Base-by-base conservation (phyloP, 2,329 filamentous ascomycete species). In the Raffaelea deltoideospora region DNA sequence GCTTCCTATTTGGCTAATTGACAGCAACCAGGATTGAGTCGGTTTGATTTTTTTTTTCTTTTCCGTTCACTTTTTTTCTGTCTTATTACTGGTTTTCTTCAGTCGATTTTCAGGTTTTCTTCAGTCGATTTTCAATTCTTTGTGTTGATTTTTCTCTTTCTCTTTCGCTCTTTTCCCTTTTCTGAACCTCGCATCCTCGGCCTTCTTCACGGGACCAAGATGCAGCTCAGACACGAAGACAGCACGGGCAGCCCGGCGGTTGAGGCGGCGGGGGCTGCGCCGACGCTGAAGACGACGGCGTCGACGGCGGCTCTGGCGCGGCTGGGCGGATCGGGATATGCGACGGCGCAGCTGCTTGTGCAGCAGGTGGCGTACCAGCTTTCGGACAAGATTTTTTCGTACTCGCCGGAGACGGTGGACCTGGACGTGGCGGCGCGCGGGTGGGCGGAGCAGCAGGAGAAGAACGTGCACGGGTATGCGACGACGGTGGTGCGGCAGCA, bases 361-460 rank as follows among this genome's bases (percentile, higher is more conserved):
- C 90, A 98, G 64, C 90, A 98, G 61, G 80, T 96, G 45, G 85
- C 88, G 42, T 98, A 94, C 63, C 74, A 83, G 45, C 70, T 98
- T 43, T 96, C 88, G 39, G 87, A 96, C 67, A 94, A 93, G 68
- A 77, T 96, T 61, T 98, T 94, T 64, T 82, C 87, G 39, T 96
- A 93, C 66, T 96, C 88, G 3, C 85, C 87, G 21, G 83, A 93
- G 52, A 82, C 84, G 13, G 96, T 95, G 52, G 83, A 92, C 54
- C 71, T 98, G 45, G 88, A 96, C 56, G 59, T 78, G 43, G 85
- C 87, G 33, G 77, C 83, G 37, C 81, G 79, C 57, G 60, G 74
- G 47, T 98, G 90, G 90, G 69, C 74, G 34, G 58, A 62, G 21
- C 61, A 72, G 43, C 64, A 72, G 43, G 78, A 85, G 53, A 65